Percentiles rank a stretch among this genome's conserved stretches.
Evolutionary conservation across 352 stramenopile species (phyloP).

Genomic region (Phytophthora litchii): DNA sequence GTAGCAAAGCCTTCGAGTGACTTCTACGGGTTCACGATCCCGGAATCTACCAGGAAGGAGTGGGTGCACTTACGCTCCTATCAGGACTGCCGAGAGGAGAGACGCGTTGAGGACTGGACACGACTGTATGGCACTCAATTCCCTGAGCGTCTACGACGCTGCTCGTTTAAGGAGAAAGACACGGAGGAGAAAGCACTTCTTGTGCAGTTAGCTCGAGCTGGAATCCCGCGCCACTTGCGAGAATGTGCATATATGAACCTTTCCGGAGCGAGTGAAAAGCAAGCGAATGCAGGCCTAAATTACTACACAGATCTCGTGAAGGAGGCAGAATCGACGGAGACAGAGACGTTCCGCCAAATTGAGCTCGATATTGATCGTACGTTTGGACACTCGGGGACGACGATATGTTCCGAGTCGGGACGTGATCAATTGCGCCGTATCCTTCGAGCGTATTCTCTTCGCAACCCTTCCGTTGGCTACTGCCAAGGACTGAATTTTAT

Average conservation of each 20-base stretch:
- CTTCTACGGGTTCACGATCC: slow-evolving; percentile 74
- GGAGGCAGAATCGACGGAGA: slow-evolving; percentile 51
- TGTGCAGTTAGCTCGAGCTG: slow-evolving; percentile 46
- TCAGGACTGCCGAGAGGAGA: slow-evolving; percentile 72
- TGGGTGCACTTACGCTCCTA: slow-evolving; percentile 77
- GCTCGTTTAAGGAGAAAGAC: slow-evolving; percentile 38
- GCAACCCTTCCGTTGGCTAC: slow-evolving; percentile 82
- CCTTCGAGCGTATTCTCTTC: slow-evolving; percentile 80
- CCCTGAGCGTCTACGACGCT: slow-evolving; percentile 37
- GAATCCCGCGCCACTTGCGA: slow-evolving; percentile 68
- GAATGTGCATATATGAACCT: slow-evolving; percentile 77
- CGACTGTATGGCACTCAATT: slow-evolving; percentile 54
- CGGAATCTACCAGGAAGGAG: slow-evolving; percentile 36
- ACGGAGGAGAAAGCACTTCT: slow-evolving; percentile 40
- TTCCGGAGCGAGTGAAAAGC: slow-evolving; percentile 63
- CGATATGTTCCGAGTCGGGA: slow-evolving; percentile 61
- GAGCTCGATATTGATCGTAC: slow-evolving; percentile 88
- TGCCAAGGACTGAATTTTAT: slow-evolving; percentile 92
- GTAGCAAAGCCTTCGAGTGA: slow-evolving; percentile 46
- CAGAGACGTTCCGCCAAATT: slow-evolving; percentile 77
- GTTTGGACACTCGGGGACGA: slow-evolving; percentile 77
- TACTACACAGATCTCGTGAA: slow-evolving; percentile 64
- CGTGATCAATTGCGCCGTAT: slow-evolving; percentile 65
- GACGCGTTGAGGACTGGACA: slow-evolving; percentile 71
- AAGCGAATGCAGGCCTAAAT: slow-evolving; percentile 44